Evolutionary conservation across 163 green algal genomes (phyloP), one percentile per base, ranked within the genome.

Genomic region (Chlorella variabilis): DNA sequence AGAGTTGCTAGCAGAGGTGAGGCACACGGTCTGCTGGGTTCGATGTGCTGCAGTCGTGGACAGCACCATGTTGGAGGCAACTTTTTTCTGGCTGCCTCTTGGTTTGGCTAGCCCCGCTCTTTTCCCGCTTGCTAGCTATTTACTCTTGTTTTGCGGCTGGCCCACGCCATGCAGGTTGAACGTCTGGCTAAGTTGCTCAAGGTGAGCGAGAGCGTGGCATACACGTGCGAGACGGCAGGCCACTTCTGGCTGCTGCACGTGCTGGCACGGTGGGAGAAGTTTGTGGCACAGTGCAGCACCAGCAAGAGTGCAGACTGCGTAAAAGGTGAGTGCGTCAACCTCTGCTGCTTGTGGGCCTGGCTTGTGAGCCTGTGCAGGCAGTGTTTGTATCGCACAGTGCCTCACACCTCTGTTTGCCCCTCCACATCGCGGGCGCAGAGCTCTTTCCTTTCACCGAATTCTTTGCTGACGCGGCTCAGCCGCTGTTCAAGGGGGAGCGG

Each of bases 201-300:
- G 6, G 89, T 94, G 45, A 80, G 87, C 21, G 90, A 92, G 70
- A 91, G 94, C 42, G 89, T 93, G 66, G 91, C 91, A 2, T 97
- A 98, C 90, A 99, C 96, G 15, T 99, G 97, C 84, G 97, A 99
- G 90, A 99, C 92, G 0, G 95, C 95, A 1, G 93, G 85, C 9
- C 91, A 99, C 90, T 99, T 99, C 86, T 99, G 95, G 95, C 90
- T 99, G 84, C 86, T 99, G 81, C 95, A 99, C 81, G 94, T 99
- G 78, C 88, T 99, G 42, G 85, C 92, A n/a, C 87, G 88, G 29
- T 97, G 93, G 93, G 93, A 96, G 80, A 88, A 85, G 51, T 96
- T 94, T 75, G 27, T 61, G 41, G 70, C 77, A 13, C 68, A 88
- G 13, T 78, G 80, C 31, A 33, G 45, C 21, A 21, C 29, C 34